A percentile compares a stretch with the other conserved stretches of the same genome.
Conservation (phyloP, 352 stramenopile genomes). For the Globisporangium polare region DNA sequence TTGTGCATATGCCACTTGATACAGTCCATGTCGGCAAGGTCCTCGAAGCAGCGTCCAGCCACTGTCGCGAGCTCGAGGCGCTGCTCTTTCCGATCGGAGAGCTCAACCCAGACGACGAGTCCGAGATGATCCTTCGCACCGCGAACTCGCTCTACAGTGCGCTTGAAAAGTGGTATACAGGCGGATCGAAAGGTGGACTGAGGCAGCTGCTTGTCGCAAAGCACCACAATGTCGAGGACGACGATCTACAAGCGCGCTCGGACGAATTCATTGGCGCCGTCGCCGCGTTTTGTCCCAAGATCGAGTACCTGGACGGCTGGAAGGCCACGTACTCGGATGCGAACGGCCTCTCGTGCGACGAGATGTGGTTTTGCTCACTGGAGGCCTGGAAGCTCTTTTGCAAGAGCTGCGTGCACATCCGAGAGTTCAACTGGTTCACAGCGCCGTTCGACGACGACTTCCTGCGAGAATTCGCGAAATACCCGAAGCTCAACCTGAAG, state of each 20-base stretch:
- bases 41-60: not conserved
- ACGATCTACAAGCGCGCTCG: not conserved
- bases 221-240: conserved; percentile 12
- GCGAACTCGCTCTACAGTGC: conserved; percentile 12
- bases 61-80: not conserved
- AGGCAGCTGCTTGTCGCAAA: conserved; percentile 23
- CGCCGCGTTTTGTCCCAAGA: conserved; percentile 13
- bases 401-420: conserved; percentile 1
- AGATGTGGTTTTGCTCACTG: conserved; percentile 19
- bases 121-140: not conserved
- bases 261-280: conserved; percentile 18
- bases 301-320: conserved; percentile 26
- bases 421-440: conserved; percentile 16
- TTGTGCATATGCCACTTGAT: not conserved
- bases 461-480: not conserved
- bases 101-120: not conserved
- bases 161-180: conserved; percentile 15
- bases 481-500: conserved; percentile 5
- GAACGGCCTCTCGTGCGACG: conserved; percentile 16
- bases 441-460: conserved; percentile 12
- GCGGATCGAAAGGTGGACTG: conserved; percentile 13
- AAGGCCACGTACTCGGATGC: conserved; percentile 16
- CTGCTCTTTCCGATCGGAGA: not conserved
- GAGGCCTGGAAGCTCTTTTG: conserved; percentile 8
- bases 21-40: not conserved